A percentile compares a stretch with the other conserved stretches of the same genome.
Evolutionary conservation across 768 basidiomycete species (phyloP).

Genomic region (Macrocybe gigantea): DNA sequence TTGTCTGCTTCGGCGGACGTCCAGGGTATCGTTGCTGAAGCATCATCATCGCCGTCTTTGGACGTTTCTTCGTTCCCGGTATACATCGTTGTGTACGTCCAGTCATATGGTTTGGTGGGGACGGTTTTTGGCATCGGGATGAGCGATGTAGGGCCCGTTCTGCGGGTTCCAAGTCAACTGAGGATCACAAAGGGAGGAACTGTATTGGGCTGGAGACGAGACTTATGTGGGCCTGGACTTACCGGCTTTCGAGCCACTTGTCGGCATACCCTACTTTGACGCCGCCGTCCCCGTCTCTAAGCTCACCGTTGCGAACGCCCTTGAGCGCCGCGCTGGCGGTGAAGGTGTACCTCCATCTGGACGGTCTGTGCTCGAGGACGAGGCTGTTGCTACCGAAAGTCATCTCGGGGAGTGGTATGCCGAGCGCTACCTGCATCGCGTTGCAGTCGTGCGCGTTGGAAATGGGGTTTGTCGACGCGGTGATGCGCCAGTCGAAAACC

Average conservation of each 20-base stretch:
- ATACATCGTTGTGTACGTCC: constrained; percentile 95
- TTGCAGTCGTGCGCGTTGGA: constrained; percentile 76
- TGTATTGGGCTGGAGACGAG: neutral
- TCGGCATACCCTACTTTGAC: constrained; percentile 95
- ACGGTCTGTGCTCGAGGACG: constrained; percentile 55
- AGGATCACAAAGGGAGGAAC: neutral
- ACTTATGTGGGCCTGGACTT: constrained; percentile 11
- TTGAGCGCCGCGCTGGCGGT: constrained; percentile 61
- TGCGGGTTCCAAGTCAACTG: constrained; percentile 16
- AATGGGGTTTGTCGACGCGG: constrained; percentile 70
- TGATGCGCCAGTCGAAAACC: constrained; percentile 63
- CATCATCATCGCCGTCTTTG: neutral
- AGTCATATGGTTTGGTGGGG: constrained; percentile 86
- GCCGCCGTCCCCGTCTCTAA: constrained; percentile 78
- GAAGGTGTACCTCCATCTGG: constrained; percentile 64
- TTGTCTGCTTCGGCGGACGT: constrained; percentile 50
- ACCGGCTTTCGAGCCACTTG: constrained; percentile 90
- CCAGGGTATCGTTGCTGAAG: constrained; percentile 33
- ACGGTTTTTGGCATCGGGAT: constrained; percentile 68
- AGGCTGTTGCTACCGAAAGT: constrained; percentile 86
- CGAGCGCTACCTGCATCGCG: constrained; percentile 53
- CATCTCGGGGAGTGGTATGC: constrained; percentile 93
- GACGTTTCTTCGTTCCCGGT: constrained; percentile 45
- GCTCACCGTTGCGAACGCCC: constrained; percentile 70
- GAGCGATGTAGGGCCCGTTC: constrained; percentile 60